phyloP scores from a whole-genome alignment of 2,329 filamentous ascomycete genomes.

The Aspergillus sp. region DNA sequence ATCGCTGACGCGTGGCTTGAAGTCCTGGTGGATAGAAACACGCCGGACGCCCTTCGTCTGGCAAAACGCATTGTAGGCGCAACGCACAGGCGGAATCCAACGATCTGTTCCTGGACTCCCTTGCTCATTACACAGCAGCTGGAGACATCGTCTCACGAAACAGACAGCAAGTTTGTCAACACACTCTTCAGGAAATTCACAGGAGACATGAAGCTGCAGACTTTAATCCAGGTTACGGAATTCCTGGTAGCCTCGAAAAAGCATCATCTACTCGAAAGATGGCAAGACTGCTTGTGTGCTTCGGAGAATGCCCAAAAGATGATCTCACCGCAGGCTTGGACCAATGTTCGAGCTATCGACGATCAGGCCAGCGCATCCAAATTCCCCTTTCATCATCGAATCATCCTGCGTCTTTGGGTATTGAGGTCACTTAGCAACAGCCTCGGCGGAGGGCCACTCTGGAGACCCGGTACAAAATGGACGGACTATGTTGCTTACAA shows the following conservation, averaged over 20 bases:
- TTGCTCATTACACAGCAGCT: conserved; percentile 30
- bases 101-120: conserved; percentile 22
- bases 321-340: conserved; percentile 26
- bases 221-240: conserved; percentile 36
- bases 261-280: conserved; percentile 27
- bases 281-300: conserved; percentile 28
- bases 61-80: conserved; percentile 32
- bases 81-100: conserved; percentile 20
- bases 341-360: conserved; percentile 14
- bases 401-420: conserved; percentile 35
- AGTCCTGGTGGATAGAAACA: conserved; percentile 21
- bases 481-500: conserved; percentile 22
- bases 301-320: conserved; percentile 22
- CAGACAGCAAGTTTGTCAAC: conserved; percentile 14
- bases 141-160: conserved; percentile 8
- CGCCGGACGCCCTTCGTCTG: conserved; percentile 19
- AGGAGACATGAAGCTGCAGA: conserved; percentile 23
- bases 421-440: conserved; percentile 27
- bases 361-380: not conserved
- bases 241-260: conserved; percentile 23
- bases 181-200: conserved; percentile 24
- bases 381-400: conserved; percentile 23
- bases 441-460: conserved; percentile 19
- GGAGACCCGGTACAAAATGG: conserved; percentile 16
- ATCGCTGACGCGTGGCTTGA: conserved; percentile 30